phyloP scores from a whole-genome alignment of 1,139 yeast genomes.

The Insectozyma bohioensis region DNA sequence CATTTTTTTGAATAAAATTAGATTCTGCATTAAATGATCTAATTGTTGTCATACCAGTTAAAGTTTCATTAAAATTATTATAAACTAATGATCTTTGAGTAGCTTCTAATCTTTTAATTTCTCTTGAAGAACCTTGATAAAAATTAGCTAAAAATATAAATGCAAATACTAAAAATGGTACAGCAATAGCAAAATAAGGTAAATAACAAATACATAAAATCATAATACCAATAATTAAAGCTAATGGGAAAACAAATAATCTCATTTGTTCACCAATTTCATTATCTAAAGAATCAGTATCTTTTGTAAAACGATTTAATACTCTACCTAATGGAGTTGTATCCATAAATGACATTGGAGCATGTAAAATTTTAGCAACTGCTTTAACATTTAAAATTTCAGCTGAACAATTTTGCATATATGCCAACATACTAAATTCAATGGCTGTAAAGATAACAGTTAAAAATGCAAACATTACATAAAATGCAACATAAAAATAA shows the following conservation, averaged over 20 bases:
- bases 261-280: constrained; percentile 48
- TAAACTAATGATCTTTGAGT: constrained; percentile 46
- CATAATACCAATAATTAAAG: constrained; percentile 41
- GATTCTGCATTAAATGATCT: constrained; percentile 35
- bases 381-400: constrained; percentile 38
- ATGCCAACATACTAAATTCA: constrained; percentile 56
- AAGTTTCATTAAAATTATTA: constrained; percentile 46
- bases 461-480: constrained; percentile 33
- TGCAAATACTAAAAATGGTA: constrained; percentile 35
- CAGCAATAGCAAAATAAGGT: constrained; percentile 49
- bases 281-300: constrained; percentile 48
- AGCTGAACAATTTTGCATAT: constrained; percentile 48
- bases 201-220: constrained; percentile 44
- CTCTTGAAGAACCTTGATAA: constrained; percentile 46
- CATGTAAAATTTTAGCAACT: constrained; percentile 37
- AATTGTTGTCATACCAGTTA: constrained; percentile 46
- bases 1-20: constrained; percentile 35
- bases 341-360: constrained; percentile 48
- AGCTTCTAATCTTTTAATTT: constrained; percentile 46
- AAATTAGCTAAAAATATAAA: constrained; percentile 37
- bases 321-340: constrained; percentile 48
- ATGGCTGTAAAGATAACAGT: constrained; percentile 49
- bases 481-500: constrained; percentile 32
- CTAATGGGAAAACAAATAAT: constrained; percentile 40
- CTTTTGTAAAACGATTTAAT: constrained; percentile 56